phyloP scores from a whole-genome alignment of 2,329 filamentous ascomycete species.

The Colletotrichum sansevieriae region DNA sequence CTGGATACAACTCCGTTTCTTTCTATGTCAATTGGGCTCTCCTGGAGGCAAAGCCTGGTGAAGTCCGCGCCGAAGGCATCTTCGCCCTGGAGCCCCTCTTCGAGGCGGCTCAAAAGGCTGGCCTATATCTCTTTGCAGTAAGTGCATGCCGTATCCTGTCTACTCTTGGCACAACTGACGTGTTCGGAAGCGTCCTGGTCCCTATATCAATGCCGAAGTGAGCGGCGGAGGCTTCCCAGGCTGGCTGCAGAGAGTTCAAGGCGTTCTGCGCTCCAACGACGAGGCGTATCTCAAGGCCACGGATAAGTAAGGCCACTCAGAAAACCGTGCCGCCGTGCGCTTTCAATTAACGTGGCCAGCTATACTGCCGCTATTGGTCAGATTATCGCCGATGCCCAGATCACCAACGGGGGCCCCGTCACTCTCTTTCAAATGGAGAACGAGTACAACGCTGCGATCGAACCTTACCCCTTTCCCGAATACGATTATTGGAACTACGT shows the following conservation, averaged over 20 bases:
- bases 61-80: conserved; percentile 74
- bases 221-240: conserved; percentile 79
- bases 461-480: conserved; percentile 65
- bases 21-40: conserved; percentile 81
- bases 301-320: conserved; percentile 59
- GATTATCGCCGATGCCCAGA: conserved; percentile 76
- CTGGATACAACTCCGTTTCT: conserved; percentile 78
- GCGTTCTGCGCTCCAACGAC: conserved; percentile 68
- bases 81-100: conserved; percentile 79
- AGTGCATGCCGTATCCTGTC: background rate
- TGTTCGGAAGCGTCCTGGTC: conserved; percentile 61
- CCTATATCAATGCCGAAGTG: conserved; percentile 79
- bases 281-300: conserved; percentile 71
- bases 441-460: conserved; percentile 64
- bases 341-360: conserved; percentile 46
- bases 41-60: conserved; percentile 75
- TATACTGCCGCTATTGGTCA: conserved; percentile 70
- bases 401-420: conserved; percentile 80
- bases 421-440: conserved; percentile 81
- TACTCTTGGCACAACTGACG: background rate
- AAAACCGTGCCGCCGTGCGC: too few relatives aligned
- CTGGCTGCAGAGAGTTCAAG: conserved; percentile 75
- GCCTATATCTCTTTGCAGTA: conserved; percentile 76
- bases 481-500: conserved; percentile 75
- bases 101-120: conserved; percentile 73